Evolutionary conservation across 177 flowering plant genomes (phyloP).

Genomic region (Vitis hybrid): DNA sequence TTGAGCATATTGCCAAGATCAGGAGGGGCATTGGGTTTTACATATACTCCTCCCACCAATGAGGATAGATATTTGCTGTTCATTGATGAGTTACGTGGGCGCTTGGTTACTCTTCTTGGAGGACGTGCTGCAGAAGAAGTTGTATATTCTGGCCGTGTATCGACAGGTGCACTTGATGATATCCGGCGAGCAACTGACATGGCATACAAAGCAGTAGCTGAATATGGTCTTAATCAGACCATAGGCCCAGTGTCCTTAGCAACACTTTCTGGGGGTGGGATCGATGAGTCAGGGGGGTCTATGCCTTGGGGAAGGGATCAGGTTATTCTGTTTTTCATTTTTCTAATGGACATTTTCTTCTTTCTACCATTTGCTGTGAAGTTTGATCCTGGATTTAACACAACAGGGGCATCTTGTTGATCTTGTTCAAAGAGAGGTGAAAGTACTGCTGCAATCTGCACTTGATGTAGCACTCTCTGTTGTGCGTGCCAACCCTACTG

Average conservation of each 20-base stretch:
- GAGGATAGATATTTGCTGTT: conserved; percentile 97
- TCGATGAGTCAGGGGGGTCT: conserved; percentile 80
- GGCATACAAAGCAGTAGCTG: conserved; percentile 98
- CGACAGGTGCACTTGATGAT: conserved; percentile 99
- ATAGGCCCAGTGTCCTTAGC: conserved; percentile 87
- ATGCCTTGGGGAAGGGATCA: conserved; percentile 88
- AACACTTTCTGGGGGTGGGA: conserved; percentile 87
- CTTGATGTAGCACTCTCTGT: conserved; percentile 81
- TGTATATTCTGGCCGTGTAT: conserved; percentile 88
- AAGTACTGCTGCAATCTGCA: conserved; percentile 80
- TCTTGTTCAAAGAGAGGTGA: conserved; percentile 95
- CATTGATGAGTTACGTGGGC: conserved; percentile 93
- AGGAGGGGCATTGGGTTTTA: conserved; percentile 96
- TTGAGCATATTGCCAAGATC: conserved; percentile 96
- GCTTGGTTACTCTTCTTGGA: conserved; percentile 97
- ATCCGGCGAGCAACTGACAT: conserved; percentile 95
- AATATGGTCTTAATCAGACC: conserved; percentile 88
- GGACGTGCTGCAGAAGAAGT: conserved; percentile 99
- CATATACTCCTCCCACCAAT: conserved; percentile 83
- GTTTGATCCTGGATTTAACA: conserved; percentile 18
- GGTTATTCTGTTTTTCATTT: conserved; percentile 36
- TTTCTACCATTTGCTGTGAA: conserved; percentile 4
- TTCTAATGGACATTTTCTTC: neutral
- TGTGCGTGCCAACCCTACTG: conserved; percentile 87
- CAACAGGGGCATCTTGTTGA: conserved; percentile 89